Evolutionary conservation across 2,329 filamentous ascomycete genomes (phyloP).

Genomic region (Dothideomycetes sp.): DNA sequence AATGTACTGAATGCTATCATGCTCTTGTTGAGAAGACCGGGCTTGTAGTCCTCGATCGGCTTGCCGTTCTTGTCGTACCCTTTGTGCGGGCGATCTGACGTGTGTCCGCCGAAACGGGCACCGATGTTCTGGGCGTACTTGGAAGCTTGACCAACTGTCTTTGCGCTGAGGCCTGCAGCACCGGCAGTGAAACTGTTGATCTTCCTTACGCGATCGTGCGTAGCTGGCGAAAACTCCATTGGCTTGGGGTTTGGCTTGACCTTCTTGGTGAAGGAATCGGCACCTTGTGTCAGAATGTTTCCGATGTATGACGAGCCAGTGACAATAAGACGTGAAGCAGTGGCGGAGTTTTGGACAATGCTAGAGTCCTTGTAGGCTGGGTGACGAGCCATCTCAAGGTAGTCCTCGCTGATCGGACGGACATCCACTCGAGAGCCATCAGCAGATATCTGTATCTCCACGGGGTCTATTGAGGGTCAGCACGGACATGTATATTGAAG

Average conservation of each 20-base stretch:
- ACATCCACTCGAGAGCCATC: slow-evolving; percentile 61
- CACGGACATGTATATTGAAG: slow-evolving; percentile 4
- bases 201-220: slow-evolving; percentile 75
- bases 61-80: slow-evolving; percentile 63
- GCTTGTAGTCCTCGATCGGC: slow-evolving; percentile 59
- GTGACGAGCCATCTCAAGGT: slow-evolving; percentile 67
- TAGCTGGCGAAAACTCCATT: slow-evolving; percentile 75
- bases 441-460: slow-evolving; percentile 63
- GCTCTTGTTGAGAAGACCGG: slow-evolving; percentile 86
- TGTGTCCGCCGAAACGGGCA: slow-evolving; percentile 58
- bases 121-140: slow-evolving; percentile 85
- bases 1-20: slow-evolving; percentile 94
- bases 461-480: slow-evolving; percentile 53
- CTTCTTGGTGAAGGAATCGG: slow-evolving; percentile 69
- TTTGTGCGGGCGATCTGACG: slow-evolving; percentile 41
- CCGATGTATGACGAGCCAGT: slow-evolving; percentile 73
- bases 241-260: slow-evolving; percentile 69
- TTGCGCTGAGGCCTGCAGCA: slow-evolving; percentile 69
- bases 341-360: slow-evolving; percentile 75
- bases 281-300: slow-evolving; percentile 64
- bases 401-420: slow-evolving; percentile 55
- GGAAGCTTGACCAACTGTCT: slow-evolving; percentile 75
- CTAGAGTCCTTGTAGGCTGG: slow-evolving; percentile 85
- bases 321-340: slow-evolving; percentile 83
- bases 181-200: slow-evolving; percentile 77